Conservation (phyloP, 2,329 filamentous ascomycete species). For the Microsporum audouinii region DNA sequence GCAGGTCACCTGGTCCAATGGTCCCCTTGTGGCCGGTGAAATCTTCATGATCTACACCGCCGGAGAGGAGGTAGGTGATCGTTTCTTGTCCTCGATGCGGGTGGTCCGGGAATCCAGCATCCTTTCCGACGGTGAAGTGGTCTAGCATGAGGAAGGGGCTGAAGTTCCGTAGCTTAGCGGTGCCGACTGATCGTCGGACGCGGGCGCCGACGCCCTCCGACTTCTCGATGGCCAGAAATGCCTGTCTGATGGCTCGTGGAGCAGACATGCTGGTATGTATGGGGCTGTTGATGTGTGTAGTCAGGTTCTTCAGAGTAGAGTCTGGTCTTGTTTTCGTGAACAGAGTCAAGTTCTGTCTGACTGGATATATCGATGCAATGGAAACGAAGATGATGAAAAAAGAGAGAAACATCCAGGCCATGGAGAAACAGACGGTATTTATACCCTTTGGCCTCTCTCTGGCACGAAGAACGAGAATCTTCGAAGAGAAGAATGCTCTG, state of each 20-base stretch:
- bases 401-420: neutral
- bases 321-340: neutral
- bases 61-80: constrained; percentile 80
- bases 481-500: neutral
- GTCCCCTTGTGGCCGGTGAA: constrained; percentile 78
- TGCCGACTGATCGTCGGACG: constrained; percentile 80
- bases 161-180: constrained; percentile 69
- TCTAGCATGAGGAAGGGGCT: constrained; percentile 94
- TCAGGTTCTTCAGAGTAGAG: neutral
- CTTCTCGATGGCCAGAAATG: constrained; percentile 75
- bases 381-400: neutral
- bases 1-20: constrained; percentile 75
- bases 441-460: neutral
- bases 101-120: constrained; percentile 85
- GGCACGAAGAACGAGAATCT: neutral
- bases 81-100: constrained; percentile 72
- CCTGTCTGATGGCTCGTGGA: constrained; percentile 66
- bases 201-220: constrained; percentile 77
- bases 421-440: neutral
- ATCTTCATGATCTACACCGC: constrained; percentile 83
- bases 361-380: neutral
- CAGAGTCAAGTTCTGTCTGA: neutral
- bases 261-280: constrained; percentile 44
- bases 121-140: constrained; percentile 69
- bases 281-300: neutral